Evolutionary conservation across 139 green algal species (phyloP), one percentile per base, ranked within the genome.

Genomic region (Chlorella sp.): DNA sequence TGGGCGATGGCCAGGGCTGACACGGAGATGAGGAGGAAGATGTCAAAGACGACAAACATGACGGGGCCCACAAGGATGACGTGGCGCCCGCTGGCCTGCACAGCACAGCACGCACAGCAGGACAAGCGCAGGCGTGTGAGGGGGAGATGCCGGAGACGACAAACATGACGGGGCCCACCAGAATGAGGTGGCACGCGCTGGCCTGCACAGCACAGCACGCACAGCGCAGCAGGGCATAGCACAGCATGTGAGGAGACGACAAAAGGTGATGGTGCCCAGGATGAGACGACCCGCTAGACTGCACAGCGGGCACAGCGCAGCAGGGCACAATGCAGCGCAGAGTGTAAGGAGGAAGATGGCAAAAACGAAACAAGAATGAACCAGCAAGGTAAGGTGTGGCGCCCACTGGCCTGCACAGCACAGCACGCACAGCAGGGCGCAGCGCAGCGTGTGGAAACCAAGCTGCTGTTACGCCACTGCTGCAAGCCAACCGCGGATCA

Each of bases 1-100:
- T 99, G 97, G 7, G 96, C 95, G 18, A 96, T 84, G 4, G 95
- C 91, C n/a, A 99, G 93, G 18, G 95, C 96, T 14, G 92, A 92
- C 42, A 99, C 97, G 28, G 92, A 95, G 77, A 98, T 92, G 16
- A 95, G 91, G 81, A 99, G 91, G 83, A 99, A 96, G 39, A 92
- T 87, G 88, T 98, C 95, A 3, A 94, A 36, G 5, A 98, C 89
- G 14, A 98, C 69, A 90, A 99, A 99, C n/a, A 91, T 69, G 7
- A 97, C 83, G 76, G 89, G 89, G 18, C 61, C 53, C n/a, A 90
- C 60, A 64, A 92, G 60, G 0, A 53, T 39, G 16, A 90, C 61
- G 80, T 85, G 42, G 30, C 64, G 42, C 26, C 80, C 42, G 80
- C 80, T 71, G 64, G 40, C 40, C 48, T 85, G 80, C 80, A 39